phyloP scores from a whole-genome alignment of 495 filamentous ascomycete genomes.

The Penicillium soppii region DNA sequence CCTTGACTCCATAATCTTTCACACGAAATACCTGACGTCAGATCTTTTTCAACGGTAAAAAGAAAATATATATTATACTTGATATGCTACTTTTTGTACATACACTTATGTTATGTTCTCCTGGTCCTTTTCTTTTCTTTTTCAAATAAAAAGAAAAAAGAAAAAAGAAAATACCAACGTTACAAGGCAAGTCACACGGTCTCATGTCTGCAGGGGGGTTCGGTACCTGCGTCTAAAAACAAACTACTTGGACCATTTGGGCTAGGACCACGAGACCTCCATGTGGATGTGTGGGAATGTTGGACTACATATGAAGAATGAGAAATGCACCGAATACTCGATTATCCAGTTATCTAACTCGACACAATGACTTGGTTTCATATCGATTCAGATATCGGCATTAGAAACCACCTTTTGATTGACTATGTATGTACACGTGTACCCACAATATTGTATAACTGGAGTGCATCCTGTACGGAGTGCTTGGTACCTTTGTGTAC shows the following conservation, averaged over 20 bases:
- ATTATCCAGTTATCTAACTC: no score
- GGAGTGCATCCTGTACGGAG: no score
- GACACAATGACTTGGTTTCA: not conserved
- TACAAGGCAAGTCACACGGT: not conserved
- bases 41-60: not conserved
- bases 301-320: not conserved
- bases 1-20: not conserved
- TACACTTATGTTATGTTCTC: no score
- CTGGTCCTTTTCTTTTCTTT: not conserved
- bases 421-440: not conserved
- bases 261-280: conserved; percentile 29
- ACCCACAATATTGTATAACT: no score
- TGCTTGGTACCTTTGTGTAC: no score
- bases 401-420: not conserved
- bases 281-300: conserved; percentile 18
- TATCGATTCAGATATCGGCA: not conserved
- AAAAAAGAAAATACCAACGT: not conserved
- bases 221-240: conserved; percentile 20
- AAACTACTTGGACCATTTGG: not conserved
- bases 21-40: not conserved
- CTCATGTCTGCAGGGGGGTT: conserved; percentile 3
- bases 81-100: no score
- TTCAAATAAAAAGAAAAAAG: not conserved
- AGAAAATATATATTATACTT: no score
- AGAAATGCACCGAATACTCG: no score